Percentiles rank a stretch among this genome's conserved stretches.
These are phyloP conservation scores for Botrytis deweyae DNA, from an alignment of 2,329 filamentous ascomycete species.

Conservation along the genomic window DNA sequence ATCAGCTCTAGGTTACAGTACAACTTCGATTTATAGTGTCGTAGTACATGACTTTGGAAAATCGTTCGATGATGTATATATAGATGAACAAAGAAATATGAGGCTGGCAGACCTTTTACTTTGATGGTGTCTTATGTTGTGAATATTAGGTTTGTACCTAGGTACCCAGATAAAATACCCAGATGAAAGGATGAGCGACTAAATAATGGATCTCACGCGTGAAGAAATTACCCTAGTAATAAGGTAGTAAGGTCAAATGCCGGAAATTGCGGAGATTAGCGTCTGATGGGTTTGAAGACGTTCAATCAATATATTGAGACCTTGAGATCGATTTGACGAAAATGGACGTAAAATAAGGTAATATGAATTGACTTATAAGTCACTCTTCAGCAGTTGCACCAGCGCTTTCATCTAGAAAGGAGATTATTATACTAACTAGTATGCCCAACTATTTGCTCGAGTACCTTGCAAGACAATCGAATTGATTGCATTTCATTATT, in stretches of 20 bases:
- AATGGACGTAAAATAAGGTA: background rate
- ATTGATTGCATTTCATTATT: background rate
- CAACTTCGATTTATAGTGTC: background rate
- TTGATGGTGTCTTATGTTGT: background rate
- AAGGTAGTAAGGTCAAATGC: background rate
- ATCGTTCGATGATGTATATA: constrained; percentile 12
- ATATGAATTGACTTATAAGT: background rate
- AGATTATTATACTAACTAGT: background rate
- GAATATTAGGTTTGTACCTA: background rate
- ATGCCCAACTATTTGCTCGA: background rate
- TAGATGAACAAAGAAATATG: background rate
- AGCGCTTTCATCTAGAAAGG: background rate
- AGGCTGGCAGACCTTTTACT: background rate
- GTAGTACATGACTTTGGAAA: background rate
- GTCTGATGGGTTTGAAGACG: background rate
- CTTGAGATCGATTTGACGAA: background rate
- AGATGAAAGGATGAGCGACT: background rate
- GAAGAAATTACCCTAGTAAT: background rate
- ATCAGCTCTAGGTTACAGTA: constrained; percentile 7
- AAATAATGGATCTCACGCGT: background rate
- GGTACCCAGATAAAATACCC: background rate
- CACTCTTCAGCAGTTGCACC: background rate
- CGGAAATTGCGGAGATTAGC: constrained; percentile 4
- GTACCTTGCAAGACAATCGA: background rate
- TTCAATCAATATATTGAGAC: background rate